Evolutionary conservation across 768 basidiomycete genomes (phyloP).

Genomic region (Boletus rufocinnamomeus): DNA sequence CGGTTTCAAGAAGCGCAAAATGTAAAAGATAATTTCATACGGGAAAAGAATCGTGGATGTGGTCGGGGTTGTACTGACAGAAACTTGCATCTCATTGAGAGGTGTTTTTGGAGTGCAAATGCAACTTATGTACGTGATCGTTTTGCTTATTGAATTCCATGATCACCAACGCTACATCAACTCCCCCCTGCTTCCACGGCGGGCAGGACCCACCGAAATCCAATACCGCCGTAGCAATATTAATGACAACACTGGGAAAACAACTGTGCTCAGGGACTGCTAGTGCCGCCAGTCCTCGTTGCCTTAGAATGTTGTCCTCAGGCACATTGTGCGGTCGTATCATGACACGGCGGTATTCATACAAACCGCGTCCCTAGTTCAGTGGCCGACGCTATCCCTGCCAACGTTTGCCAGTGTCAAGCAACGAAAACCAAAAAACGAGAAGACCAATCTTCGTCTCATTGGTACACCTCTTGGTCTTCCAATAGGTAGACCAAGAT

Average conservation of each 20-base stretch:
- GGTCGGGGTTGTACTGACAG: neutral
- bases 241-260: neutral
- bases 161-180: neutral
- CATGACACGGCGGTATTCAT: too few species aligned
- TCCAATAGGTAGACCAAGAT: too few species aligned
- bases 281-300: neutral
- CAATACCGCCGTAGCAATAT: neutral
- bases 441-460: neutral
- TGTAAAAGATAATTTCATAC: constrained; percentile 21
- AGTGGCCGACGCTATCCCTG: neutral
- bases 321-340: too few species aligned
- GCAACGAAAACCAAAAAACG: neutral
- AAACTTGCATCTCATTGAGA: constrained; percentile 11
- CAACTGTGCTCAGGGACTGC: neutral
- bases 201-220: neutral
- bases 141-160: neutral
- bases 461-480: neutral
- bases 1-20: constrained; percentile 19
- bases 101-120: neutral
- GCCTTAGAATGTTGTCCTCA: neutral
- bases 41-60: constrained; percentile 9
- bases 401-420: neutral
- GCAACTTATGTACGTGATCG: neutral
- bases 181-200: neutral
- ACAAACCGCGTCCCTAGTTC: too few species aligned